Evolutionary conservation across 148 eudicot species (phyloP).

Genomic region (Bassia scoparia): DNA sequence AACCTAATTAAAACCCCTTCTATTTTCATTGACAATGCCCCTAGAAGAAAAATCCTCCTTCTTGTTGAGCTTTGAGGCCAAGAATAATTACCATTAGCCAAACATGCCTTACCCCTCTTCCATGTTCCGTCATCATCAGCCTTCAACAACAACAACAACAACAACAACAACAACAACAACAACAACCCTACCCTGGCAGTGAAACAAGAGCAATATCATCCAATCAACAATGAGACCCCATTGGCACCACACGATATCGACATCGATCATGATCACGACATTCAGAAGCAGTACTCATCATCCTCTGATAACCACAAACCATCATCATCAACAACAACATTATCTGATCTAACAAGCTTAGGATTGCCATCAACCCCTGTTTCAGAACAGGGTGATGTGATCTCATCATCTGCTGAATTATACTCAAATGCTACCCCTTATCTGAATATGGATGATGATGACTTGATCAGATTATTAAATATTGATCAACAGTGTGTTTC

Average conservation of each 20-base stretch:
- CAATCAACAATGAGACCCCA: not conserved
- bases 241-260: not conserved
- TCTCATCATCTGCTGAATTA: not conserved
- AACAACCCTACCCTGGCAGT: not conserved
- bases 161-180: not conserved
- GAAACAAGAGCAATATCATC: not conserved
- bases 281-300: not conserved
- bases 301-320: not conserved
- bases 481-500: not conserved
- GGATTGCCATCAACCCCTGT: slow-evolving; percentile 14
- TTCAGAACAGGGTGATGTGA: slow-evolving; percentile 19
- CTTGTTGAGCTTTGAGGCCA: not conserved
- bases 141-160: not conserved
- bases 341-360: slow-evolving; percentile 7
- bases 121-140: not conserved
- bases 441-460: not conserved
- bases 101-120: slow-evolving; percentile 12
- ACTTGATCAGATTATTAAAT: not conserved
- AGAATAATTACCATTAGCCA: not conserved
- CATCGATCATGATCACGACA: too few relatives aligned
- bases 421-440: not conserved
- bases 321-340: not conserved
- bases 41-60: not conserved
- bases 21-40: not conserved
- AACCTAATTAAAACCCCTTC: not conserved